Evolutionary conservation across 2,329 filamentous ascomycete species (phyloP).

Genomic region (Pestalotiopsis sp.): DNA sequence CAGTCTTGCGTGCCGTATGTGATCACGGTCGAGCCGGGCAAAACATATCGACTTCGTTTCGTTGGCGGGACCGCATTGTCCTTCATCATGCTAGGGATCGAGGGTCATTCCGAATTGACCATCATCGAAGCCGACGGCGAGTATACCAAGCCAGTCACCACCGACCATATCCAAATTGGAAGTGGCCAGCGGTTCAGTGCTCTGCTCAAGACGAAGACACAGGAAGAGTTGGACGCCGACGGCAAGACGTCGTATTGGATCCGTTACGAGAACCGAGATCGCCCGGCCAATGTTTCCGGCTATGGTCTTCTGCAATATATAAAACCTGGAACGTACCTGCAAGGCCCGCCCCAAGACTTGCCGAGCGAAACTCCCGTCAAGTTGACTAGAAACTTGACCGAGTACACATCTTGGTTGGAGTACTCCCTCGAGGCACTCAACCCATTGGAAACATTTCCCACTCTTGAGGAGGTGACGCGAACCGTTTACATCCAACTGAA

Average conservation of each 20-base stretch:
- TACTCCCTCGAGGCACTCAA: constrained; percentile 46
- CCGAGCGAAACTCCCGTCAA: constrained; percentile 34
- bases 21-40: constrained; percentile 62
- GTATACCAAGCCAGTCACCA: constrained; percentile 52
- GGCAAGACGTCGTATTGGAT: constrained; percentile 45
- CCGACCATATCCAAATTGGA: constrained; percentile 56
- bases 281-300: constrained; percentile 45
- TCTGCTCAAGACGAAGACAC: constrained; percentile 55
- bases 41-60: constrained; percentile 64
- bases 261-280: constrained; percentile 53
- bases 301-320: constrained; percentile 54
- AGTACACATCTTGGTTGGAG: constrained; percentile 43
- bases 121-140: constrained; percentile 64
- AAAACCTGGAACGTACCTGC: not conserved
- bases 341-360: constrained; percentile 19
- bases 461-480: constrained; percentile 50
- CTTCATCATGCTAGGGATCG: constrained; percentile 56
- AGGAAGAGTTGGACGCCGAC: constrained; percentile 41
- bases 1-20: constrained; percentile 47
- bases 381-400: constrained; percentile 35
- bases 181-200: constrained; percentile 64
- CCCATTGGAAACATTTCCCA: constrained; percentile 36
- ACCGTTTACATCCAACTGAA: constrained; percentile 50
- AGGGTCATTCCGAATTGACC: constrained; percentile 56
- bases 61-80: constrained; percentile 61